Evolutionary conservation across 1,284 basidiomycete species (phyloP), one percentile per base, ranked within the genome.

Genomic region (Entoloma clypeatum): DNA sequence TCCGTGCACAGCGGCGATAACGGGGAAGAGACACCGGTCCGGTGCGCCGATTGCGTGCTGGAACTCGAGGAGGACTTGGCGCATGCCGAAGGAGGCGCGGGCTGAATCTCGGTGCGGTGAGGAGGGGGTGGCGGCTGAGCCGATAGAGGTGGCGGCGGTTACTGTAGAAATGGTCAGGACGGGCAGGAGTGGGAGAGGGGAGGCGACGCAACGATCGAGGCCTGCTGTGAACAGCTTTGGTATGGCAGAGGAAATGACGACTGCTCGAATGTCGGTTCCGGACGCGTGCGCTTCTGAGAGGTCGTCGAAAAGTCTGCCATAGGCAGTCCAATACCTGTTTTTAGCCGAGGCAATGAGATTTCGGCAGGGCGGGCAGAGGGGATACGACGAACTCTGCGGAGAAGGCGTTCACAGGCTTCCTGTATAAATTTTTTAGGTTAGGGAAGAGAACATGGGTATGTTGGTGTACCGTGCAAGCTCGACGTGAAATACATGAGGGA

Each of bases 1-100:
- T 0, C 92, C 91, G 55, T 93, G 85, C 0, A 88, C 69, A 0
- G 93, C 92, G 1, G 72, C 83, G 41, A 98, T 89, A 44, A 97
- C 88, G 0, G 93, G 93, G 56, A 86, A 82, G 0, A 77, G 74
- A 51, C 82, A 83, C n/a, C 75, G 64, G 51, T 90, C 81, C 0
- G 89, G 75, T 0, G 80, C 68, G 0, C 74, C 68, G 38, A 93
- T 87, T 23, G 79, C 77, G n/a, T 64, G 57, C 65, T 94, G 91
- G 63, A 92, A 88, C 17, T 74, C 72, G n/a, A 71, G 55, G 36
- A 88, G 61, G 49, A 72, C 65, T 8, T 72, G 58, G 8, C 74
- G 70, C 10, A 78, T 60, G 4, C 64, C 58, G 5, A 82, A 55
- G 0, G 80, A 77, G 5, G 65, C 64, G 3, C 86, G 68, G 0